A percentile compares a stretch with the other conserved stretches of the same genome.
Evolutionary conservation across 805 yeast species (phyloP).

Genomic region (Saturnispora zaruensis): DNA sequence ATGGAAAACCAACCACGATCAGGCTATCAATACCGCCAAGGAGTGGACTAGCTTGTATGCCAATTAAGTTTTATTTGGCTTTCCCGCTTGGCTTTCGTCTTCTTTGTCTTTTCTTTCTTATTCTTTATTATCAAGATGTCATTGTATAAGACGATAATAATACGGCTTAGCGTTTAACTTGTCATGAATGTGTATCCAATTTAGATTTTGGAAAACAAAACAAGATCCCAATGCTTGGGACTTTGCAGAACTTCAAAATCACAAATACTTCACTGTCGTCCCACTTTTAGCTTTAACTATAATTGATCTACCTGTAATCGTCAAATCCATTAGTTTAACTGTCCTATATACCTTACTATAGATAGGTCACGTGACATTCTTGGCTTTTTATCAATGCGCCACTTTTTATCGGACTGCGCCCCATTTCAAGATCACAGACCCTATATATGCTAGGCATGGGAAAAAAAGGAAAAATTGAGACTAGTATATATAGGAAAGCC

Average conservation of each 20-base stretch:
- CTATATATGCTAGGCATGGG: not conserved
- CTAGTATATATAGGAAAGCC: not conserved
- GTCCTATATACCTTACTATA: too few relatives aligned
- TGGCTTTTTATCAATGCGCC: not conserved
- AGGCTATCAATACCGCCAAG: constrained; percentile 72
- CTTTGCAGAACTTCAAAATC: too few relatives aligned
- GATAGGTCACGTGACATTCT: not conserved
- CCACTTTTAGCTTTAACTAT: too few relatives aligned
- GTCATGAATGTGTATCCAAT: not conserved
- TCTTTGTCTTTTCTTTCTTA: constrained; percentile 22
- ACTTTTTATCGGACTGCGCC: not conserved
- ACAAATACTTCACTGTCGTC: too few relatives aligned
- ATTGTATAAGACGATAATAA: not conserved
- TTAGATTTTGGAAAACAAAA: not conserved
- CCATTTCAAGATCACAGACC: not conserved
- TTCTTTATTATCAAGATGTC: not conserved
- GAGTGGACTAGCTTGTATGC: constrained; percentile 69
- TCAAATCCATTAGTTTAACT: too few relatives aligned
- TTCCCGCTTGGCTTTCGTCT: constrained; percentile 18
- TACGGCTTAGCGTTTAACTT: not conserved
- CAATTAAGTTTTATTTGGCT: constrained; percentile 4
- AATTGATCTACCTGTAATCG: too few relatives aligned
- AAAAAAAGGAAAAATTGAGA: not conserved
- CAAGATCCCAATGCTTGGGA: not conserved
- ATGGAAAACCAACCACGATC: constrained; percentile 80